phyloP scores from a whole-genome alignment of 2,329 filamentous ascomycete species.

The Epichloe sp. region DNA sequence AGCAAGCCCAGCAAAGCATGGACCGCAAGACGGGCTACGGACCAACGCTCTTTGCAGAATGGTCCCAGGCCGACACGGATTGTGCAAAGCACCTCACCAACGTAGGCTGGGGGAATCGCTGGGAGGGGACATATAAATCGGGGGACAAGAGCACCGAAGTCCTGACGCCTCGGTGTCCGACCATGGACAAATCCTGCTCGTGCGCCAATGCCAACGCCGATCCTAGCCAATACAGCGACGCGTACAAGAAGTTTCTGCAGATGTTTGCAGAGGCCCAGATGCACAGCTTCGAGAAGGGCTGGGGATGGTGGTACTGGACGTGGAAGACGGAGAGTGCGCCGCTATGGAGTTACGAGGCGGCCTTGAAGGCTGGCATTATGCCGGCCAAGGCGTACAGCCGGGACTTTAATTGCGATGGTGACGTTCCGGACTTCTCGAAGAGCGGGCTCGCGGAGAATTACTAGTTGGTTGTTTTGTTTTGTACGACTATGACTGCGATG shows the following conservation, averaged over 20 bases:
- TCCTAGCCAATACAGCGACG: conserved; percentile 48
- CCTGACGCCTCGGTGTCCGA: conserved; percentile 61
- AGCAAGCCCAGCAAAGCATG: conserved; percentile 62
- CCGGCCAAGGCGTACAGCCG: conserved; percentile 60
- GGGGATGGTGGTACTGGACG: conserved; percentile 99
- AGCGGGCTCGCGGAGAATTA: conserved; percentile 37
- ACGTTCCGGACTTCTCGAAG: conserved; percentile 39
- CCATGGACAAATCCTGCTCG: conserved; percentile 49
- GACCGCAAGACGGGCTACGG: conserved; percentile 71
- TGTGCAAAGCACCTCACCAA: conserved; percentile 81
- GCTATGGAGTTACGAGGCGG: conserved; percentile 88
- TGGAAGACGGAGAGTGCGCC: conserved; percentile 79
- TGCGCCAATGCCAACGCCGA: conserved; percentile 69
- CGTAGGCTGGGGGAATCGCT: conserved; percentile 75
- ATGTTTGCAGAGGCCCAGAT: conserved; percentile 96
- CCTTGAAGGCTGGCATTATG: conserved; percentile 64
- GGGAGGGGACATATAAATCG: conserved; percentile 74
- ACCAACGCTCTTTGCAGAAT: conserved; percentile 89
- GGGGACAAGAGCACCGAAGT: conserved; percentile 49
- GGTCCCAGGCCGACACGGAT: conserved; percentile 95
- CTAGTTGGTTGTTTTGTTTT: conserved; percentile 6
- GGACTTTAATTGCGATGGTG: conserved; percentile 52
- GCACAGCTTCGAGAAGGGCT: conserved; percentile 80
- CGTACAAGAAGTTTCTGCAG: conserved; percentile 74
- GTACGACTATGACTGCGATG: not conserved